Evolutionary conservation across 768 basidiomycete species (phyloP).

Genomic region (Chalciporus sphaerocephalus): DNA sequence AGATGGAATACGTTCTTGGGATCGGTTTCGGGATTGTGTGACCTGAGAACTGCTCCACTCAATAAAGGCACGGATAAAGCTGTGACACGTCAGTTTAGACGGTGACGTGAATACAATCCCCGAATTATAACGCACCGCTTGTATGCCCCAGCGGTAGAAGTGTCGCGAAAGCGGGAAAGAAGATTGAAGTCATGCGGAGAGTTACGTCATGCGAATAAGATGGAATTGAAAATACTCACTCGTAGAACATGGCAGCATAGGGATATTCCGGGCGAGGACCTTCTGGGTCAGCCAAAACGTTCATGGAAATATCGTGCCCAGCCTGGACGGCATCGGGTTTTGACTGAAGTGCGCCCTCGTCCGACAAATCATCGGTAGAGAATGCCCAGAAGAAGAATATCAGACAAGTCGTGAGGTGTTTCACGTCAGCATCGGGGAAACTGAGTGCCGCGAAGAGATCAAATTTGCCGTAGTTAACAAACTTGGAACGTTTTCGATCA

Average conservation of each 20-base stretch:
- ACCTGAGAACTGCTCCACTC: constrained; percentile 36
- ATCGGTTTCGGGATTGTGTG: constrained; percentile 33
- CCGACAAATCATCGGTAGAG: constrained; percentile 36
- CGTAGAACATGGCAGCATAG: constrained; percentile 38
- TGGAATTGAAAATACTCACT: constrained; percentile 23
- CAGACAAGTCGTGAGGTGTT: constrained; percentile 34
- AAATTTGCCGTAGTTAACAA: constrained; percentile 36
- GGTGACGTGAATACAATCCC: background rate
- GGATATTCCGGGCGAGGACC: constrained; percentile 30
- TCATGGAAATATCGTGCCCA: constrained; percentile 32
- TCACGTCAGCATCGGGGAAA: constrained; percentile 35
- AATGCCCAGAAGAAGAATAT: constrained; percentile 39
- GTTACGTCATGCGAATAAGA: constrained; percentile 12
- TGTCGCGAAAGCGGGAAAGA: constrained; percentile 33
- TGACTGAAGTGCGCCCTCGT: constrained; percentile 33
- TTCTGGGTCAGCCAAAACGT: constrained; percentile 26
- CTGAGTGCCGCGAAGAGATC: constrained; percentile 37
- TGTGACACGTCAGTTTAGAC: constrained; percentile 12
- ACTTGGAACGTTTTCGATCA: constrained; percentile 32
- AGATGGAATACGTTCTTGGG: constrained; percentile 34
- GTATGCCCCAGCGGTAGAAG: constrained; percentile 36
- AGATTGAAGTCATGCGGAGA: constrained; percentile 18
- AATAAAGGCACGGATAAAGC: constrained; percentile 35
- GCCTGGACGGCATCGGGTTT: constrained; percentile 34
- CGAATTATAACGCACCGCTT: constrained; percentile 22